Percentiles rank a stretch among this genome's conserved stretches.
Evolutionary conservation across 2,329 filamentous ascomycete genomes (phyloP).

Genomic region (Talaromyces sp.): DNA sequence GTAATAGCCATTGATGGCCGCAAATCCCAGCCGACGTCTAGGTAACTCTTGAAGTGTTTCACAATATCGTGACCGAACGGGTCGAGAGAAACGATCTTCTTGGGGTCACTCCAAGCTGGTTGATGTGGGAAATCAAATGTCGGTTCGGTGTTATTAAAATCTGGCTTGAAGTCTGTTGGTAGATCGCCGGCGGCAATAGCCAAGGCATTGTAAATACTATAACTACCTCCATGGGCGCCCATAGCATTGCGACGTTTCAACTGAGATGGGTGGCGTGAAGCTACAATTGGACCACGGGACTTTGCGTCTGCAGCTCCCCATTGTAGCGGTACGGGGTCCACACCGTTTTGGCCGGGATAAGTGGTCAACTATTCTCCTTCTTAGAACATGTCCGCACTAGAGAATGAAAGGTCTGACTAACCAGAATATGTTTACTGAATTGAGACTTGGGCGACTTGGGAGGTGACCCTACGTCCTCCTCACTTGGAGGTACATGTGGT

Average conservation of each 20-base stretch:
- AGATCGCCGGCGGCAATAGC: slow-evolving; percentile 89
- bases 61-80: slow-evolving; percentile 85
- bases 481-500: not conserved
- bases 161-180: slow-evolving; percentile 70
- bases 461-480: slow-evolving; percentile 1
- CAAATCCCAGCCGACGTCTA: slow-evolving; percentile 68
- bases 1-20: slow-evolving; percentile 88
- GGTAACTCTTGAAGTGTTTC: slow-evolving; percentile 69
- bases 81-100: slow-evolving; percentile 98
- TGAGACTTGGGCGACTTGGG: slow-evolving; percentile 13
- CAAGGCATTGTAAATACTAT: slow-evolving; percentile 91
- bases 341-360: slow-evolving; percentile 89
- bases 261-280: slow-evolving; percentile 46
- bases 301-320: slow-evolving; percentile 77
- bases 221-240: slow-evolving; percentile 78
- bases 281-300: slow-evolving; percentile 79
- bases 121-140: slow-evolving; percentile 86
- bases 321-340: slow-evolving; percentile 80
- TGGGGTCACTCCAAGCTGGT: slow-evolving; percentile 78
- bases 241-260: slow-evolving; percentile 48
- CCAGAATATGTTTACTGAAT: slow-evolving; percentile 16
- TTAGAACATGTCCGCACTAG: not conserved
- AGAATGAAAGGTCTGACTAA: not conserved
- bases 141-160: slow-evolving; percentile 82
- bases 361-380: slow-evolving; percentile 55